Evolutionary conservation across 208 protist species (phyloP), one percentile per base, ranked within the genome.

Genomic region (Naegleria gruberi): DNA sequence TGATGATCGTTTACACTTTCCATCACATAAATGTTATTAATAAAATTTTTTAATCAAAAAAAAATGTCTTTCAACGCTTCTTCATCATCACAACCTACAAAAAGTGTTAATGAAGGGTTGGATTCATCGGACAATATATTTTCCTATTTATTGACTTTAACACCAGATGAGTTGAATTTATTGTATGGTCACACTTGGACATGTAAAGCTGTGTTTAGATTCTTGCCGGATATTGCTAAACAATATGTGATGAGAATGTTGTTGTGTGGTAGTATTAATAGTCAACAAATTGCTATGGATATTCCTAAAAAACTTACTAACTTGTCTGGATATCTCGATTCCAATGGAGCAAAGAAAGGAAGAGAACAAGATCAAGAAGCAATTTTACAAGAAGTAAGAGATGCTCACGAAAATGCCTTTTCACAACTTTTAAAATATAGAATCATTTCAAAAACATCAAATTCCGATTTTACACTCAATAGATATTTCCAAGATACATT

Each of bases 121-220:
- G 34, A 34, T 5, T 42, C 74, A 34, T 15, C 30, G 40, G 74
- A 82, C 34, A 82, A 82, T 34, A 82, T 82, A 10, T 82, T 82
- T 34, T 43, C 30, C 2, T 82, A 43, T 82, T 40, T 82, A 19
- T 30, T 82, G 17, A 10, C 30, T 40, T 42, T 43, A 82, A 10
- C 74, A 82, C 74, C 30, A 19, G 10, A 17, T 15, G 40, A 34
- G 40, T 42, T 89, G 30, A 30, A 89, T 47, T 8, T 30, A 44
- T 40, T 89, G 17, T 89, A 89, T 44, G 37, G 30, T 23, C 12
- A 77, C 44, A 45, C 15, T 43, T 89, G 86, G 86, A 44, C 73
- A 23, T 89, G 86, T 55, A 77, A 89, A 82, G 30, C 86, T 26
- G 86, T 89, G 10, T 89, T 57, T 17, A 77, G 86, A 82, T 43